These are phyloP conservation scores for Daldinia sp. DNA, from an alignment of 2,329 filamentous ascomycete species.

Conservation along the genomic window DNA sequence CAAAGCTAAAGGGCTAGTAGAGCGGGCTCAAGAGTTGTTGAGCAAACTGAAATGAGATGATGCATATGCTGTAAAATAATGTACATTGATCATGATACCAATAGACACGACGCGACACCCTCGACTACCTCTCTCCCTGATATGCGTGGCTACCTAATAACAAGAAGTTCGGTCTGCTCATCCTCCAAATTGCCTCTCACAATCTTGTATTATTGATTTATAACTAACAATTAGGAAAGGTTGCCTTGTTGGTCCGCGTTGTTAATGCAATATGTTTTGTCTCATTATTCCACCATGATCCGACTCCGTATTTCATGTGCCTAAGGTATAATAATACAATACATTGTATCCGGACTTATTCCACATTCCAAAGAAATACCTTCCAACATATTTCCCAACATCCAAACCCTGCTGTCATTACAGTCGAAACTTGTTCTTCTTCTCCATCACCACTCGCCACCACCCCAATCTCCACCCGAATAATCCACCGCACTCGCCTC, in stretches of 20 bases:
- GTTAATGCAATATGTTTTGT: not conserved
- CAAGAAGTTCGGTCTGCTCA: not conserved
- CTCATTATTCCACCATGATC: not conserved
- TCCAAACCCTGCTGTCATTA: not conserved
- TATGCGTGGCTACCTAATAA: not conserved
- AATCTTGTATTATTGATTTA: too few relatives aligned
- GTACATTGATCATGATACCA: conserved; percentile 39
- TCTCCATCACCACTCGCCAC: conserved; percentile 33
- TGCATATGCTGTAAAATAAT: conserved; percentile 20
- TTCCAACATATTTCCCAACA: not conserved
- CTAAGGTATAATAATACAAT: not conserved
- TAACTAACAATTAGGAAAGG: not conserved
- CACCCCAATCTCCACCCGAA: conserved; percentile 47
- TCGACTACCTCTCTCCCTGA: not conserved
- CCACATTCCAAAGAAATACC: not conserved
- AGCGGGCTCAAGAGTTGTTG: conserved; percentile 64
- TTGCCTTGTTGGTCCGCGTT: not conserved
- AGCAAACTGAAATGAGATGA: conserved; percentile 58
- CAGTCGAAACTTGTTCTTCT: not conserved
- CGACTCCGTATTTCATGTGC: not conserved
- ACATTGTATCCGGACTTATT: not conserved
- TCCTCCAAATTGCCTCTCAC: not conserved
- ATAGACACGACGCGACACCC: conserved; percentile 8
- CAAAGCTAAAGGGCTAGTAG: conserved; percentile 60
- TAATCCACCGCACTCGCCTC: conserved; percentile 40